Evolutionary conservation across 345 rosid species (phyloP).

Genomic region (Boechera stricta): DNA sequence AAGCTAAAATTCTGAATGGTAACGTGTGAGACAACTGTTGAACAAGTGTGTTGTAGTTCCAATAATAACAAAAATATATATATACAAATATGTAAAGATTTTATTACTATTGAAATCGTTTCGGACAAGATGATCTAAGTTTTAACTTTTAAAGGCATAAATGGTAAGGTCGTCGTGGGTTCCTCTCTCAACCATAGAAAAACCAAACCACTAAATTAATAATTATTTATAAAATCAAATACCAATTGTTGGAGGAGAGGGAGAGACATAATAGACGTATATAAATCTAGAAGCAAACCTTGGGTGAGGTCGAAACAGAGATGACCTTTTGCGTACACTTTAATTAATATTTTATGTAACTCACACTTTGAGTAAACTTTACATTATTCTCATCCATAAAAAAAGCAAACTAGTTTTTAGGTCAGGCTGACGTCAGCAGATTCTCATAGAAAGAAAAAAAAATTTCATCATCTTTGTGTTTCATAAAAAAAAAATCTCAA

Average conservation of each 20-base stretch:
- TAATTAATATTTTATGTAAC: not conserved
- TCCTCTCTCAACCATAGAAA: constrained; percentile 27
- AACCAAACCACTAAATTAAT: constrained; percentile 1
- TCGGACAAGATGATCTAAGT: not conserved
- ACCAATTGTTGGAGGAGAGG: not conserved
- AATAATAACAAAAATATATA: no score
- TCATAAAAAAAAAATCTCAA: not conserved
- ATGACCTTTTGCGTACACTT: constrained; percentile 19
- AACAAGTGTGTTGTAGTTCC: no score
- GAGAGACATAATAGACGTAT: not conserved
- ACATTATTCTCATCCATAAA: constrained; percentile 5
- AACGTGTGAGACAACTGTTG: no score
- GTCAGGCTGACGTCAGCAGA: not conserved
- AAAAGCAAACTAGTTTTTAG: not conserved
- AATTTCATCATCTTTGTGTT: not conserved
- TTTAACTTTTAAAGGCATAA: constrained; percentile 1
- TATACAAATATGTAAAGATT: no score
- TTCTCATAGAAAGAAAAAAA: not conserved
- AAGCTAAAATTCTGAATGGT: no score
- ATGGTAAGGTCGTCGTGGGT: constrained; percentile 34
- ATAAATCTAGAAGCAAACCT: constrained; percentile 22
- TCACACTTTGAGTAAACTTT: constrained; percentile 30
- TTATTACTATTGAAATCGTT: no score
- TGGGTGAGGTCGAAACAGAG: constrained; percentile 19
- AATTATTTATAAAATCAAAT: not conserved